These are phyloP conservation scores for Eutrema japonicum DNA, from an alignment of 345 rosid species.

Conservation along the genomic window DNA sequence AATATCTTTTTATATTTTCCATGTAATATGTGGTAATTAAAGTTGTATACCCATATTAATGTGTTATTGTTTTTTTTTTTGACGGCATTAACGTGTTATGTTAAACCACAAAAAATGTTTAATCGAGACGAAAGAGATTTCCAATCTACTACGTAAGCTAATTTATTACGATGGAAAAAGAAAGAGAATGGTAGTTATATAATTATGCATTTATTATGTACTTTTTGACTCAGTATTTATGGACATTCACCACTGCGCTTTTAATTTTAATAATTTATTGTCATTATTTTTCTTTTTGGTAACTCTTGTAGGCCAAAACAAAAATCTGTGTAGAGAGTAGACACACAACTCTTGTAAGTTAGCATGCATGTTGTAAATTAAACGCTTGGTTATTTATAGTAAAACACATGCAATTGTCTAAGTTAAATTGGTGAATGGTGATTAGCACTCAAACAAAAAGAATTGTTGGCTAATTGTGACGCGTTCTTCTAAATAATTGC, in stretches of 20 bases:
- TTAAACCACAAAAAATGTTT: neutral
- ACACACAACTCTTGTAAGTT: neutral
- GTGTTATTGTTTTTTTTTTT: too few relatives aligned
- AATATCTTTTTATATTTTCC: neutral
- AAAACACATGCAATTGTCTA: neutral
- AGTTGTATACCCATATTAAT: neutral
- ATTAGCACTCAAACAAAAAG: neutral
- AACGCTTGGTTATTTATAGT: neutral
- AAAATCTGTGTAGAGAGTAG: neutral
- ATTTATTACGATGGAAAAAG: conserved; percentile 31
- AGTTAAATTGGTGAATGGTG: neutral
- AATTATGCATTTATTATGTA: conserved; percentile 37
- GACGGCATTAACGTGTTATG: neutral
- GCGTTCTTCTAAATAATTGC: neutral
- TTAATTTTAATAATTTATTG: conserved; percentile 9
- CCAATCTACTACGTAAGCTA: conserved; percentile 40
- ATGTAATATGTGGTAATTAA: too few relatives aligned
- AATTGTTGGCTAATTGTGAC: conserved; percentile 2
- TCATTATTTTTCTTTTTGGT: neutral
- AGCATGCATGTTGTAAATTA: neutral
- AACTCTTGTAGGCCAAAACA: conserved; percentile 10
- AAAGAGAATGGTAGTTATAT: conserved; percentile 32
- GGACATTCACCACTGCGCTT: conserved; percentile 35
- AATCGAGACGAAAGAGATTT: conserved; percentile 25
- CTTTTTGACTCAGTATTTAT: conserved; percentile 41